Base-by-base conservation (phyloP, 345 rosid species). In the Hirschfeldia incana region DNA sequence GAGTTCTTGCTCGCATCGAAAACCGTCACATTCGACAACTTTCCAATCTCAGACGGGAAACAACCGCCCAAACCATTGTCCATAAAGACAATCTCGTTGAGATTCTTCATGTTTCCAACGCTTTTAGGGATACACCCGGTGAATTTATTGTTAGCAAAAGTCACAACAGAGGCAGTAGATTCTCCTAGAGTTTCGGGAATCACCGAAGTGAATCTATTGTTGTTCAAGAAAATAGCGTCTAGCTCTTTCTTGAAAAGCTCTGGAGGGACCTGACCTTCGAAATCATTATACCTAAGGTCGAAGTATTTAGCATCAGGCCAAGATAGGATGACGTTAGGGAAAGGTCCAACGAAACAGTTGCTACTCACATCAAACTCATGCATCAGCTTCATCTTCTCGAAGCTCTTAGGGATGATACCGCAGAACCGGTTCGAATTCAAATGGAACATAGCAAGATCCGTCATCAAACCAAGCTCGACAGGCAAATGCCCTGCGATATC, bases 401-500 rank as follows among this genome's bases (percentile, higher is more conserved):
- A 27, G 83, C 87, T 87, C 66, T 76, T 79, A 1, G 98, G 98
- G 29, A 94, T 69, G 77, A 92, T 84, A 15, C 98, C 98, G 6
- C 98, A 94, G 67, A 94, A 90, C 72, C 97, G 83, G 80, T 94
- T 94, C 0, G 94, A 79, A 77, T 92, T 92, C 28, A 94, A 55
- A 70, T 94, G 98, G 75, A 94, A 82, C 70, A 94, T 72, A 0
- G 93, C 94, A 5, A 84, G 28, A 60, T 94, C 98, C 0, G 89
- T 82, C 86, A 92, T 27, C 49, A 88, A 74, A 69, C 95, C 97
- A 59, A 93, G 36, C 84, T 93, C 97, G 0, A 64, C 80, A 0
- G 98, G 97, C 49, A 94, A 83, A 79, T 88, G 88, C 4, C 93
- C 98, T 0, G 97, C 98, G 32, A 94, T 89, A 84, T 94, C 98